A percentile compares a stretch with the other conserved stretches of the same genome.
phyloP scores from a whole-genome alignment of 768 basidiomycete genomes.

The Suillus subaureus region DNA sequence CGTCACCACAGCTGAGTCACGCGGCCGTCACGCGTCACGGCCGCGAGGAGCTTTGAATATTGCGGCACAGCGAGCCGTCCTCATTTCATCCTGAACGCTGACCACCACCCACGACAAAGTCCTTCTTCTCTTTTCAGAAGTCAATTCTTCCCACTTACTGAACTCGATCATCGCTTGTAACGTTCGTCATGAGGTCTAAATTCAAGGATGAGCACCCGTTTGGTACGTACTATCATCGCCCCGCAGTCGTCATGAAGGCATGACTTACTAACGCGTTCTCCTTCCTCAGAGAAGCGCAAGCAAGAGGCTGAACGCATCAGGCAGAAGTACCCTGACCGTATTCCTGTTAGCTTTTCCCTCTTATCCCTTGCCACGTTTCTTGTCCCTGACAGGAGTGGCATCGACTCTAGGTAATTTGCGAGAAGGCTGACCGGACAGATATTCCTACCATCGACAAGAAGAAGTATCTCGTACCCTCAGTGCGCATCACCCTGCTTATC shows the following conservation, averaged over 20 bases:
- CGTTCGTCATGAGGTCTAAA: constrained; percentile 78
- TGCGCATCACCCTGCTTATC: constrained; percentile 41
- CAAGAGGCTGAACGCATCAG: constrained; percentile 98
- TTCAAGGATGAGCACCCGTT: constrained; percentile 99
- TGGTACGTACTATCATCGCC: constrained; percentile 51
- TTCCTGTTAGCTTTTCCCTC: constrained; percentile 67
- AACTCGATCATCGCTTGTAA: constrained; percentile 7
- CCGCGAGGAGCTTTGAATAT: constrained; percentile 32
- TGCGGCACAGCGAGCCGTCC: constrained; percentile 23
- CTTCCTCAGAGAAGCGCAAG: constrained; percentile 90
- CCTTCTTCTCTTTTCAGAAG: constrained; percentile 13
- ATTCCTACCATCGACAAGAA: constrained; percentile 99
- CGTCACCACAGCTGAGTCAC: constrained; percentile 25
- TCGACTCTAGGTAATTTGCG: constrained; percentile 87
- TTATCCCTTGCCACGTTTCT: constrained; percentile 8
- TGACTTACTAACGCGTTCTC: constrained; percentile 24
- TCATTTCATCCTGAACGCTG: constrained; percentile 27
- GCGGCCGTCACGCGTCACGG: constrained; percentile 33
- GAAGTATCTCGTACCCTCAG: constrained; percentile 99
- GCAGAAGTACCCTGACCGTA: constrained; percentile 98
- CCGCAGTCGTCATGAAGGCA: constrained; percentile 29
- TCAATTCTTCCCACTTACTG: constrained; percentile 10
- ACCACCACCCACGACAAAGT: constrained; percentile 23
- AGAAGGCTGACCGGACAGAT: constrained; percentile 98
- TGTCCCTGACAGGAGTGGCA: constrained; percentile 15